These are phyloP conservation scores for Calycina herbarum DNA, from an alignment of 2,329 filamentous ascomycete species.

Conservation along the genomic window DNA sequence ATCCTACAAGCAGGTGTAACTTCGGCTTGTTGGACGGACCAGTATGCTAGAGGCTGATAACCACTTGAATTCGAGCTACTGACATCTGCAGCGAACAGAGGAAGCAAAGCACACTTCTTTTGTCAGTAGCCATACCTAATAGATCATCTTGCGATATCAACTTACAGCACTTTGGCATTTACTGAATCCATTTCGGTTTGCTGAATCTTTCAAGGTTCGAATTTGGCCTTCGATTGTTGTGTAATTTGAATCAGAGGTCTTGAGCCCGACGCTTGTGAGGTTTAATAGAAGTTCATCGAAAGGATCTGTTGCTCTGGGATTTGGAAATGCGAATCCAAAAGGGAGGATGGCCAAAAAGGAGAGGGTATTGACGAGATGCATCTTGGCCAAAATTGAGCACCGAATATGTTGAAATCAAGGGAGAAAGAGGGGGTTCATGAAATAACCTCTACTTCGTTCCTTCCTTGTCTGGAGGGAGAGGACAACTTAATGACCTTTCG, in stretches of 20 bases:
- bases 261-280: neutral
- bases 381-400: neutral
- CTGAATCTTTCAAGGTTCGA: neutral
- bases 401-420: neutral
- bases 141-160: neutral
- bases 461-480: neutral
- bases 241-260: neutral
- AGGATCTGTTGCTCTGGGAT: neutral
- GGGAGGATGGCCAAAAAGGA: neutral
- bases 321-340: slow-evolving; percentile 8
- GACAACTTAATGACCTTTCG: neutral
- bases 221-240: neutral
- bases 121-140: neutral
- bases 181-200: neutral
- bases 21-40: slow-evolving; percentile 23
- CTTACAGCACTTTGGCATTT: slow-evolving; percentile 12
- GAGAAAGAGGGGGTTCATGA: neutral
- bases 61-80: neutral
- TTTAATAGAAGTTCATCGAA: slow-evolving; percentile 8
- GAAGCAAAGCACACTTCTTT: slow-evolving; percentile 8
- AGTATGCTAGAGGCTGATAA: slow-evolving; percentile 5
- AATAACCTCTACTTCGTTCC: neutral
- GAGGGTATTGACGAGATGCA: neutral
- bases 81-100: neutral
- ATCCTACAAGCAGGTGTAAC: slow-evolving; percentile 23